Base-by-base conservation (phyloP, 352 stramenopile genomes). In the Phytophthora fragariaefolia region DNA sequence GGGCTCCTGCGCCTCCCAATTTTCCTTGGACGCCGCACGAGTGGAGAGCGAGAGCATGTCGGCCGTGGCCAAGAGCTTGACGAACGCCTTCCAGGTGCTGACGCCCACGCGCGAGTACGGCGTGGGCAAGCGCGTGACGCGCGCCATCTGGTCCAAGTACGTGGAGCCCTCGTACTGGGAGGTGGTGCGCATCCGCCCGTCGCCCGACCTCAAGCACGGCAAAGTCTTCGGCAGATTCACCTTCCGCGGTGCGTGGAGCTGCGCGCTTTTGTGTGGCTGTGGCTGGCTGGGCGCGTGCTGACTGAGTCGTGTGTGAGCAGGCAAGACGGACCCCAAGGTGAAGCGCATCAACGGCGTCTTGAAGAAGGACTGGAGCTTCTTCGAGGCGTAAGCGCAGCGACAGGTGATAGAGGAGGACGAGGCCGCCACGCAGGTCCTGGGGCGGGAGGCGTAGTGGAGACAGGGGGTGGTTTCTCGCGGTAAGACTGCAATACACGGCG, bases 191-290 rank as follows among this genome's bases (percentile, higher is more conserved):
- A 76, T 95, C 30, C 79, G 71, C 30, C 87, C 87, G 32, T 87
- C 87, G 47, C 60, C 57, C 1, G 87, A 95, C 70, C 82, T 95
- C 59, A 92, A 91, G 77, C 87, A 95, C 74, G 87, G 87, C 78
- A 95, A 95, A 76, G 83, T 87, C 30, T 95, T 83, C 70, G 87
- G 87, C 69, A 69, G 72, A 58, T 85, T 93, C 66, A 93, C 85
- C 9, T 95, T 93, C 71, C 87, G 87, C 36, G 87, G 85, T 92
- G 66, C 65, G 81, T 86, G 10, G 7, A 17, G 9, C 38, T n/a
- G 13, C 12, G 38, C 15, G 12, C 66, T 15, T 65, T 2, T 49
- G 30, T 43, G 27, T 58, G 26, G 71, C 34, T 65, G 59, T 63
- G 26, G 6, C 12, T 48, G 54, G 18, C 32, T 38, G 3, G 28